phyloP scores from a whole-genome alignment of 2,329 filamentous ascomycete genomes.

The Trematosphaeria pertusa region DNA sequence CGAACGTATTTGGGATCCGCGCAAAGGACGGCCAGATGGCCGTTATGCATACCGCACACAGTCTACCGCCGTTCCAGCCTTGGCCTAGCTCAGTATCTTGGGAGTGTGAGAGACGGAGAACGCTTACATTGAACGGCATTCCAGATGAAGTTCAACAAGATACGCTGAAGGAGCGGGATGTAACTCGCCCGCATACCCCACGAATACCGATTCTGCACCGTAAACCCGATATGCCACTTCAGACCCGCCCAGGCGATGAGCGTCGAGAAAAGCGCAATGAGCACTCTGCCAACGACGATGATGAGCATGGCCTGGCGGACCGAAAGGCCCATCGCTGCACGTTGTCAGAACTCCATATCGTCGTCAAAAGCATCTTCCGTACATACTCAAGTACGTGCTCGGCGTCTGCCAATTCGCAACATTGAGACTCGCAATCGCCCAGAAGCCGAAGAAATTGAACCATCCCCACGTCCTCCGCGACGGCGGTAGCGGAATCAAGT shows the following conservation, averaged over 20 bases:
- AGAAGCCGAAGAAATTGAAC: conserved; percentile 53
- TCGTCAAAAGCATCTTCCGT: not conserved
- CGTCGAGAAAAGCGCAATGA: conserved; percentile 54
- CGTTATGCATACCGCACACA: conserved; percentile 43
- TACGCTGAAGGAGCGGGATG: conserved; percentile 56
- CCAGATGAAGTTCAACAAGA: conserved; percentile 61
- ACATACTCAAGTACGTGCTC: conserved; percentile 53
- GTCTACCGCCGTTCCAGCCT: conserved; percentile 46
- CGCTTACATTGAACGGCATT: conserved; percentile 55
- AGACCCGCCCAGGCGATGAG: conserved; percentile 58
- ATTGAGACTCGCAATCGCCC: conserved; percentile 51
- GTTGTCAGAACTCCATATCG: conserved; percentile 8
- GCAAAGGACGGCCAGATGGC: conserved; percentile 47
- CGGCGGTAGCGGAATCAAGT: conserved; percentile 48
- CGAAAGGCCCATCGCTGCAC: conserved; percentile 53
- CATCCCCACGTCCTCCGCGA: conserved; percentile 51
- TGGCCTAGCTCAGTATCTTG: conserved; percentile 6
- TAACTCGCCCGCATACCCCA: conserved; percentile 60
- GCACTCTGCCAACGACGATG: conserved; percentile 53
- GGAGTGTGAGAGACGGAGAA: too few relatives aligned
- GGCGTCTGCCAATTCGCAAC: conserved; percentile 58
- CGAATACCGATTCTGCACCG: conserved; percentile 57
- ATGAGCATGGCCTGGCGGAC: conserved; percentile 57
- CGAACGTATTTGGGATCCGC: conserved; percentile 43
- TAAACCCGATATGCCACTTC: conserved; percentile 60